A percentile compares a stretch with the other conserved stretches of the same genome.
phyloP scores from a whole-genome alignment of 306 rosid genomes.

The Prunus mongolica region DNA sequence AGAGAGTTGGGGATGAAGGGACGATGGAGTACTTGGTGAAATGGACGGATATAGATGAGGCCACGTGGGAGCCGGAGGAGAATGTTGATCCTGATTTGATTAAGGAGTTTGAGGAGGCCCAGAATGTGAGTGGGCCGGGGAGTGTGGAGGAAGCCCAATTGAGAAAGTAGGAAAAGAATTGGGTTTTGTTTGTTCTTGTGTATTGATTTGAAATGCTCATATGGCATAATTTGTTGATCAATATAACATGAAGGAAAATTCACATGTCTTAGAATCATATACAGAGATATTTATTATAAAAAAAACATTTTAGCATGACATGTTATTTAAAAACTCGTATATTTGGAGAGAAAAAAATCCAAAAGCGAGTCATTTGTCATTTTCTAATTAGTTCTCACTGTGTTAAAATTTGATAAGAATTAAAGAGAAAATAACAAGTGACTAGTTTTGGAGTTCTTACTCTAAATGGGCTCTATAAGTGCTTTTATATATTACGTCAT shows the following conservation, averaged over 20 bases:
- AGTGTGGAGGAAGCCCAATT: neutral
- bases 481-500: too few relatives aligned
- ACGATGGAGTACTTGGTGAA: slow-evolving; percentile 59
- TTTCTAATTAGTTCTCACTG: too few relatives aligned
- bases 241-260: neutral
- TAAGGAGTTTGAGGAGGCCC: slow-evolving; percentile 32
- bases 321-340: too few relatives aligned
- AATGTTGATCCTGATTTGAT: slow-evolving; percentile 71
- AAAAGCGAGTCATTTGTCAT: too few relatives aligned
- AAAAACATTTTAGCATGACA: too few relatives aligned
- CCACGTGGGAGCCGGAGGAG: slow-evolving; percentile 87
- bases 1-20: slow-evolving; percentile 68
- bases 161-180: neutral
- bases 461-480: too few relatives aligned
- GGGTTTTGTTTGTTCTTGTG: neutral
- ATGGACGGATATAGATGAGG: slow-evolving; percentile 78
- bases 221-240: neutral
- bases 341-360: too few relatives aligned
- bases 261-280: neutral
- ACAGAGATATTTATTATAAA: too few relatives aligned
- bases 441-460: too few relatives aligned
- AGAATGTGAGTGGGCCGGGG: slow-evolving; percentile 14
- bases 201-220: neutral
- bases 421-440: too few relatives aligned
- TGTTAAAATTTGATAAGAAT: too few relatives aligned